phyloP scores from a whole-genome alignment of 768 basidiomycete species.

The Termitomyces sp. region DNA sequence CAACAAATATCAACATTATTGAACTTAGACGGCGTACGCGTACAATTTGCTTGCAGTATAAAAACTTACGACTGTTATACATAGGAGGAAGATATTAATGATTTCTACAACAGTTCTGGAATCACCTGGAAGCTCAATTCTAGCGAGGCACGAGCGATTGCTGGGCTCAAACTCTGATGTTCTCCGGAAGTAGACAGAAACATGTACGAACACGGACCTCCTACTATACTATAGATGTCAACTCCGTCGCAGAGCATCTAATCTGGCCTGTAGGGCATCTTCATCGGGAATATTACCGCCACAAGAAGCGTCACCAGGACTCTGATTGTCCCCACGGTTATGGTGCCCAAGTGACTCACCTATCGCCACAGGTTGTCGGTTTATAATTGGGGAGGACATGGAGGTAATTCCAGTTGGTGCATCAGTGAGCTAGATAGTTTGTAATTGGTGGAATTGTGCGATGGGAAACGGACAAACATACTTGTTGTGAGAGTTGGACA shows the following conservation, averaged over 20 bases:
- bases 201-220: not conserved
- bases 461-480: conserved; percentile 19
- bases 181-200: not conserved
- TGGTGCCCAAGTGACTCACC: conserved; percentile 53
- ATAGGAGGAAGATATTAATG: conserved; percentile 91
- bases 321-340: conserved; percentile 19
- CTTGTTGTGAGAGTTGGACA: conserved; percentile 83
- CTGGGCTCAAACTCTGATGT: conserved; percentile 46
- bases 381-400: conserved; percentile 51
- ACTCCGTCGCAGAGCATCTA: conserved; percentile 83
- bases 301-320: conserved; percentile 30
- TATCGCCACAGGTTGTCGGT: conserved; percentile 78
- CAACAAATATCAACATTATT: conserved; percentile 92
- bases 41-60: not conserved
- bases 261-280: conserved; percentile 87
- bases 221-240: conserved; percentile 24
- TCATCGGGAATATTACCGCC: conserved; percentile 61
- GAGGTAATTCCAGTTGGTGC: conserved; percentile 70
- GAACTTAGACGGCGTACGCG: conserved; percentile 74
- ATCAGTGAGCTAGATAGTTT: conserved; percentile 61
- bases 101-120: conserved; percentile 91
- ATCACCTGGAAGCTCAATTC: conserved; percentile 81
- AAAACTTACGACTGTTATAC: not conserved
- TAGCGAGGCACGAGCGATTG: conserved; percentile 70
- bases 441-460: conserved; percentile 8